phyloP scores from a whole-genome alignment of 2,329 filamentous ascomycete species.

The Phaeosphaeria sp. region DNA sequence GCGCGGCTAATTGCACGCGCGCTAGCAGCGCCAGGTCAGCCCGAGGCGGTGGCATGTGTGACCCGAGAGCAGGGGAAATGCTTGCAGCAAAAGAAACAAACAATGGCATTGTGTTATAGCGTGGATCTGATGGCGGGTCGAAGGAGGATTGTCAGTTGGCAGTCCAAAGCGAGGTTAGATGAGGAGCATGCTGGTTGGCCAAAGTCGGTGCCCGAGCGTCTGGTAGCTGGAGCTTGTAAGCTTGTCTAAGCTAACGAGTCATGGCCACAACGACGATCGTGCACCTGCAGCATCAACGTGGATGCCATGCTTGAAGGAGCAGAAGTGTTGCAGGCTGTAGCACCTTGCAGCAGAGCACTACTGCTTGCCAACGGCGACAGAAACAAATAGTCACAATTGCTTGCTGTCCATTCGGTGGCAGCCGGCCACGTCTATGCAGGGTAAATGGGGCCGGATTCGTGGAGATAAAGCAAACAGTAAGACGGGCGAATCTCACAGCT shows the following conservation, averaged over 20 bases:
- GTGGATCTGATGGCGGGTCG: conserved; percentile 8
- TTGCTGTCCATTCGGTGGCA: conserved; percentile 25
- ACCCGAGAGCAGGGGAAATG: conserved; percentile 7
- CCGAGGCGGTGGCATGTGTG: conserved; percentile 3
- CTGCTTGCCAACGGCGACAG: conserved; percentile 1
- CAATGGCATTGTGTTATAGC: conserved; percentile 2
- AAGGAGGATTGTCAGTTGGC: conserved; percentile 1
- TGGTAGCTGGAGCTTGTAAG: conserved; percentile 15
- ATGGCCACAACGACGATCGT: conserved; percentile 1
- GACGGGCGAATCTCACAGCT: conserved; percentile 19
- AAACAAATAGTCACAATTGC: background rate
- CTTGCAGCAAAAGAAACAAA: conserved; percentile 3
- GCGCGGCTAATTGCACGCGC: conserved; percentile 26
- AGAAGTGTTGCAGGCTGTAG: conserved; percentile 14
- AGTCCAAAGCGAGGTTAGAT: background rate
- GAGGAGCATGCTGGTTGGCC: conserved; percentile 9
- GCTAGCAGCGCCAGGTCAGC: conserved; percentile 15
- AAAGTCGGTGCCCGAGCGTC: conserved; percentile 15
- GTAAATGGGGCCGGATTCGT: conserved; percentile 11
- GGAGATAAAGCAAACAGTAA: conserved; percentile 21
- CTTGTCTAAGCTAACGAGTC: conserved; percentile 12
- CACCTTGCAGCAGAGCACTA: conserved; percentile 5
- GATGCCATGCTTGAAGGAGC: conserved; percentile 7
- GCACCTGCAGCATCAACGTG: conserved; percentile 1
- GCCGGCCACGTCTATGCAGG: conserved; percentile 35